Conservation (phyloP, 352 stramenopile genomes). For the Globisporangium orthogonon region DNA sequence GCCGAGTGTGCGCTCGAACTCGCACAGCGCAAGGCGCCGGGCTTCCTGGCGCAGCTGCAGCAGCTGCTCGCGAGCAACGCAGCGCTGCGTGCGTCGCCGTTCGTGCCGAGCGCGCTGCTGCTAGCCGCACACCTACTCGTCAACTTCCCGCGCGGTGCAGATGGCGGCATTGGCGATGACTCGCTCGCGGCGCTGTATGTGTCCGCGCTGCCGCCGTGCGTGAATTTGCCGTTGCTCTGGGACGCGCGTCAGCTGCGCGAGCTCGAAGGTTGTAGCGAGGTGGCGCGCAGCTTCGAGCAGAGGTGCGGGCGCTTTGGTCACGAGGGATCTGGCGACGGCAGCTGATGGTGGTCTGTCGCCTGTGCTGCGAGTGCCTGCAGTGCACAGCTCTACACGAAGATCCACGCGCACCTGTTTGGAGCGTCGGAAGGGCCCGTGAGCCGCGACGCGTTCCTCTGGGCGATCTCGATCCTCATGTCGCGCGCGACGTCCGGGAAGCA, state of each 20-base stretch:
- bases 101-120: slow-evolving; percentile 60
- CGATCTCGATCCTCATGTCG: slow-evolving; percentile 75
- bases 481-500: slow-evolving; percentile 62
- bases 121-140: slow-evolving; percentile 65
- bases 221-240: slow-evolving; percentile 72
- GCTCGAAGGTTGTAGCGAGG: slow-evolving; percentile 53
- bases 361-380: slow-evolving; percentile 12
- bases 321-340: too few species aligned
- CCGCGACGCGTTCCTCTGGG: slow-evolving; percentile 70
- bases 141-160: slow-evolving; percentile 29
- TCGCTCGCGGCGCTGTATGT: slow-evolving; percentile 51
- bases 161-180: slow-evolving; percentile 10
- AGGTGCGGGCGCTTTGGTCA: slow-evolving; percentile 21
- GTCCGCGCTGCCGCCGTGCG: slow-evolving; percentile 37
- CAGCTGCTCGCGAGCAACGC: slow-evolving; percentile 32
- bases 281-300: slow-evolving; percentile 52
- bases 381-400: slow-evolving; percentile 50
- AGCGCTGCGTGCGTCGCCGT: slow-evolving; percentile 25
- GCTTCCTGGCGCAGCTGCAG: slow-evolving; percentile 54
- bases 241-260: slow-evolving; percentile 51
- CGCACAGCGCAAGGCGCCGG: slow-evolving; percentile 52
- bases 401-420: slow-evolving; percentile 73
- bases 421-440: slow-evolving; percentile 41
- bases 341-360: too few species aligned
- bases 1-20: slow-evolving; percentile 53